A percentile compares a stretch with the other conserved stretches of the same genome.
phyloP scores from a whole-genome alignment of 345 rosid genomes.

The Sisymbrium irio region DNA sequence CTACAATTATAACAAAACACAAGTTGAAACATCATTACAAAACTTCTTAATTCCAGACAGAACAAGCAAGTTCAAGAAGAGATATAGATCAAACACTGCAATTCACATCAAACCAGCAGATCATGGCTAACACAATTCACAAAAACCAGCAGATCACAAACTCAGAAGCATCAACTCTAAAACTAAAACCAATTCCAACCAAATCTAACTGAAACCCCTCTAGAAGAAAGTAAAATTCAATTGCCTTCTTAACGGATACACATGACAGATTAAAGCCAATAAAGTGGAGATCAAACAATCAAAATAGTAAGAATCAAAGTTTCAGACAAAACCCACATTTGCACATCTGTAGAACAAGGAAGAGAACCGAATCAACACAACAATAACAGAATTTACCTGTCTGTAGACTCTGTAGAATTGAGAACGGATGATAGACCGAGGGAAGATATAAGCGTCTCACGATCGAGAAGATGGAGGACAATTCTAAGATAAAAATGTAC shows the following conservation, averaged over 20 bases:
- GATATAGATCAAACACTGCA: neutral
- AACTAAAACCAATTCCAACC: neutral
- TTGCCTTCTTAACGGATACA: neutral
- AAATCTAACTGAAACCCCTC: neutral
- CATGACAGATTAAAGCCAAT: neutral
- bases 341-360: neutral
- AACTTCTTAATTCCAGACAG: constrained; percentile 18
- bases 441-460: neutral
- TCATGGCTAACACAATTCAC: neutral
- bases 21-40: neutral
- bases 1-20: constrained; percentile 18
- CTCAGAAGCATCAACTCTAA: neutral
- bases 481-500: neutral
- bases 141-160: constrained; percentile 24
- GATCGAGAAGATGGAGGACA: constrained; percentile 10
- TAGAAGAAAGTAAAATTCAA: neutral
- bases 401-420: too few species aligned
- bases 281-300: neutral
- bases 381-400: constrained; percentile 18
- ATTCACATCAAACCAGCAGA: neutral
- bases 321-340: neutral
- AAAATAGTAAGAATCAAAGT: neutral
- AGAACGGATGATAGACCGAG: constrained; percentile 5
- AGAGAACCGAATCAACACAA: neutral
- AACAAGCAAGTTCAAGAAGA: neutral